Base-by-base conservation (phyloP, 139 green algal genomes). In the Chlorella vulgaris region DNA sequence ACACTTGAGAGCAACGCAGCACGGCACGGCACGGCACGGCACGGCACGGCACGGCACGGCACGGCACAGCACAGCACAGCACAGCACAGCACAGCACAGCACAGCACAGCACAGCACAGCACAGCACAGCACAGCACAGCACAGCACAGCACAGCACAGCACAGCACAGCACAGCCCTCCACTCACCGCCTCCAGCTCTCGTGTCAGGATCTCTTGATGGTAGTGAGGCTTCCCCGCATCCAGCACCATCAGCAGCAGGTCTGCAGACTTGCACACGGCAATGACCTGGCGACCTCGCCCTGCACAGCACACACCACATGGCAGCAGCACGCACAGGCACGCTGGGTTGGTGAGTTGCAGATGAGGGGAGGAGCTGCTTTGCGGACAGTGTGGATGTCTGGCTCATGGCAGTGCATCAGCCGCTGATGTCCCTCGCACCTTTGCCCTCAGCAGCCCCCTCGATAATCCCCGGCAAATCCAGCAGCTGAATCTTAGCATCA, bases 401-500 rank as follows among this genome's bases (percentile, higher is more conserved):
- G n/a, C n/a, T 58, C 10, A 58, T 24, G 47, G 15, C 15, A 58
- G 47, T 58, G 47, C 13, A 15, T 58, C 10, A 58, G n/a, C n/a
- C n/a, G n/a, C n/a, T n/a, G n/a, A n/a, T 58, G 47, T 58, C 10
- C 7, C 28, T 28, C 69, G 24, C 47, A 66, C 96, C 96, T 89
- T 99, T 98, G 79, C 97, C 97, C 85, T 99, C 76, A 3, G 92
- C 88, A 26, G 97, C 97, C 2, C 97, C 97, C 85, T 99, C 97
- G 78, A 99, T 99, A 85, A 99, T 99, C 29, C 97, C 97, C 1
- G 97, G 97, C 82, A 99, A 81, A 92, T 99, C 97, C 79, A 99
- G 91, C 82, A 99, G 91, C 91, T 99, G 96, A 58, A 99, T 99
- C 85, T 99, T 99, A 63, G 96, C 92, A 63, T 99, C 95, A 67